Evolutionary conservation across 805 yeast species (phyloP).

Genomic region (Metschnikowia aberdeeniae): DNA sequence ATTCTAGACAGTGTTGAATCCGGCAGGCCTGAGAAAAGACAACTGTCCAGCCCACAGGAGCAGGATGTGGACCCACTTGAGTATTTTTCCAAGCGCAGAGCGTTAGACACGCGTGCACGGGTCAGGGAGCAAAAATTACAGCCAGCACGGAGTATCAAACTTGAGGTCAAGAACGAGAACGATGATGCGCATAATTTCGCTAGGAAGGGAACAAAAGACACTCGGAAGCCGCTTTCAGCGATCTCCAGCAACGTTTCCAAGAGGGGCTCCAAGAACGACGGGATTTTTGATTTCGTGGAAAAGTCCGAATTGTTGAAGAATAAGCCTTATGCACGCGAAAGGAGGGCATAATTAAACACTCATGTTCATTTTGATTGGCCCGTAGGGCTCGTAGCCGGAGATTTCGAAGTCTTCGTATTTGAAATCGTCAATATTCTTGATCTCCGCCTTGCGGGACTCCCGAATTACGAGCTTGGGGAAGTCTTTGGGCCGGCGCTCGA

Average conservation of each 20-base stretch:
- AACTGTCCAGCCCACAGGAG: neutral
- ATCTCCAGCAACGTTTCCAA: neutral
- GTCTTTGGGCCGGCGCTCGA: constrained; percentile 64
- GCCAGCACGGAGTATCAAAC: constrained; percentile 2
- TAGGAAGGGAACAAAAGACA: neutral
- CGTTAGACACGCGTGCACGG: neutral
- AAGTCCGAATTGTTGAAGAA: constrained; percentile 12
- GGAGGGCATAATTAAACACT: constrained; percentile 55
- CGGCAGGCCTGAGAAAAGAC: neutral
- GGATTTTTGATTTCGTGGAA: constrained; percentile 41
- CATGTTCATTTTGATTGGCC: constrained; percentile 92
- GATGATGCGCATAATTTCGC: neutral
- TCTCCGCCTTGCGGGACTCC: constrained; percentile 44
- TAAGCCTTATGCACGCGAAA: neutral
- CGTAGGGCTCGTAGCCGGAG: constrained; percentile 73
- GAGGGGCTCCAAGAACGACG: constrained; percentile 4
- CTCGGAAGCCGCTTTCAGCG: constrained; percentile 1
- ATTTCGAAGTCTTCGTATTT: constrained; percentile 84
- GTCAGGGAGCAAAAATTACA: constrained; percentile 1
- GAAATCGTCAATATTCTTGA: constrained; percentile 80
- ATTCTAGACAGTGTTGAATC: constrained; percentile 1
- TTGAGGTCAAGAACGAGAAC: constrained; percentile 3
- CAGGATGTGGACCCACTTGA: constrained; percentile 2
- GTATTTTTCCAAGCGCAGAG: constrained; percentile 3
- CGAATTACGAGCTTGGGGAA: constrained; percentile 79